Percentiles rank a stretch among this genome's conserved stretches.
Conservation (phyloP, 352 stramenopile species). For the Nothophytophthora sp. region DNA sequence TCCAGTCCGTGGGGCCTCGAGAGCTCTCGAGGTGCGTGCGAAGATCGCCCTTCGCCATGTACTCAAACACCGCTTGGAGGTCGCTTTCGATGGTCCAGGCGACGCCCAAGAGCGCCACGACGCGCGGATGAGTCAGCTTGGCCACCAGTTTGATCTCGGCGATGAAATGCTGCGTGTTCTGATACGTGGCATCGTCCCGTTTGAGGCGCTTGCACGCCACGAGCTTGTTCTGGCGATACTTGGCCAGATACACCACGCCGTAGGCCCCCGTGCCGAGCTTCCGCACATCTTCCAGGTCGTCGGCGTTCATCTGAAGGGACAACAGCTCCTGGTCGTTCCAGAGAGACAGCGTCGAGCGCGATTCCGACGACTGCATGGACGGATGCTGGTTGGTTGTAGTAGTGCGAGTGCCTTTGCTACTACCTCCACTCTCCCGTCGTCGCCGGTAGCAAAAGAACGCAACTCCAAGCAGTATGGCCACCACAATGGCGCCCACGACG, state of each 20-base stretch:
- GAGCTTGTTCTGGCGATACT: slow-evolving; percentile 34
- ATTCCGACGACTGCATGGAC: slow-evolving; percentile 7
- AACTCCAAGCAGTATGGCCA: slow-evolving; percentile 26
- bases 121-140: slow-evolving; percentile 45
- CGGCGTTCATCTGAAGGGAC: slow-evolving; percentile 46
- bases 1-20: slow-evolving; percentile 25
- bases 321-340: slow-evolving; percentile 53
- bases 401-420: slow-evolving; percentile 23
- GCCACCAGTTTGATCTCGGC: slow-evolving; percentile 57
- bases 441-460: slow-evolving; percentile 30
- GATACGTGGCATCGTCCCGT: slow-evolving; percentile 32
- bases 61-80: slow-evolving; percentile 64
- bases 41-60: slow-evolving; percentile 60
- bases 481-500: slow-evolving; percentile 41
- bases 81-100: slow-evolving; percentile 59
- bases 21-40: slow-evolving; percentile 34
- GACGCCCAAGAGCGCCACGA: slow-evolving; percentile 58
- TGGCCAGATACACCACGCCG: slow-evolving; percentile 45
- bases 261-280: slow-evolving; percentile 38
- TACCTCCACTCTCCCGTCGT: slow-evolving; percentile 9
- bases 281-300: slow-evolving; percentile 45
- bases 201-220: slow-evolving; percentile 55
- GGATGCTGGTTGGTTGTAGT: slow-evolving; percentile 9
- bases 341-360: slow-evolving; percentile 18
- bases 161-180: slow-evolving; percentile 52